A percentile compares a stretch with the other conserved stretches of the same genome.
These are phyloP conservation scores for Coemansia sp. DNA, from an alignment of 192 early-diverging fungal genomes.

Conservation along the genomic window DNA sequence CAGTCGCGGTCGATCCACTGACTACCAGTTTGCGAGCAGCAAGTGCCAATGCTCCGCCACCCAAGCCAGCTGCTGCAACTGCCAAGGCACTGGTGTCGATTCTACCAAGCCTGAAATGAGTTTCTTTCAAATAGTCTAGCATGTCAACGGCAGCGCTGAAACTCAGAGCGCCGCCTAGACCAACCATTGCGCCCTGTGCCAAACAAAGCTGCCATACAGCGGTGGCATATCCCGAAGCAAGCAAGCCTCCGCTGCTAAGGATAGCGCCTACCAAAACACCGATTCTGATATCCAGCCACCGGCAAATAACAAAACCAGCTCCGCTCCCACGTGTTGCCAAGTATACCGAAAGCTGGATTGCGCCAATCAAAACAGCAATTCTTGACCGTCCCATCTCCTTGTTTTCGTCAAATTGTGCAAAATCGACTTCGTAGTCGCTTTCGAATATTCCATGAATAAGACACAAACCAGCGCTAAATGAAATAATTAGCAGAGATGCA, in stretches of 20 bases:
- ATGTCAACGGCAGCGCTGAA: conserved; percentile 14
- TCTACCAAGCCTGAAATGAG: too few species aligned
- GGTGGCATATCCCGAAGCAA: conserved; percentile 44
- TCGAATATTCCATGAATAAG: conserved; percentile 24
- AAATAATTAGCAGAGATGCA: background rate
- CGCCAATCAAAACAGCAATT: conserved; percentile 12
- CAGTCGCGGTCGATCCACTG: background rate
- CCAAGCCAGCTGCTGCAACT: conserved; percentile 14
- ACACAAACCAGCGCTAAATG: conserved; percentile 22
- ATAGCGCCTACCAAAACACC: conserved; percentile 13
- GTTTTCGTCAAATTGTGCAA: background rate
- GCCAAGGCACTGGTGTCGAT: background rate
- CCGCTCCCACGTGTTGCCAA: background rate
- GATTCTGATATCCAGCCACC: background rate
- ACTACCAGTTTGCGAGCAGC: conserved; percentile 1
- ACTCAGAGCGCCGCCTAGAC: conserved; percentile 53
- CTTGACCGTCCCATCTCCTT: background rate
- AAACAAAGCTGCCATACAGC: conserved; percentile 65
- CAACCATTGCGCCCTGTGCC: conserved; percentile 62
- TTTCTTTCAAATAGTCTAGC: background rate
- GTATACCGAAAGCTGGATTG: conserved; percentile 18
- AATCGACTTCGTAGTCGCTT: conserved; percentile 11
- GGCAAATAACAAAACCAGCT: background rate
- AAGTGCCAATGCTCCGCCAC: conserved; percentile 22
- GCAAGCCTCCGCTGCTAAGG: conserved; percentile 18